Evolutionary conservation across 495 filamentous ascomycete genomes (phyloP).

Genomic region (Aspergillus taichungensis): DNA sequence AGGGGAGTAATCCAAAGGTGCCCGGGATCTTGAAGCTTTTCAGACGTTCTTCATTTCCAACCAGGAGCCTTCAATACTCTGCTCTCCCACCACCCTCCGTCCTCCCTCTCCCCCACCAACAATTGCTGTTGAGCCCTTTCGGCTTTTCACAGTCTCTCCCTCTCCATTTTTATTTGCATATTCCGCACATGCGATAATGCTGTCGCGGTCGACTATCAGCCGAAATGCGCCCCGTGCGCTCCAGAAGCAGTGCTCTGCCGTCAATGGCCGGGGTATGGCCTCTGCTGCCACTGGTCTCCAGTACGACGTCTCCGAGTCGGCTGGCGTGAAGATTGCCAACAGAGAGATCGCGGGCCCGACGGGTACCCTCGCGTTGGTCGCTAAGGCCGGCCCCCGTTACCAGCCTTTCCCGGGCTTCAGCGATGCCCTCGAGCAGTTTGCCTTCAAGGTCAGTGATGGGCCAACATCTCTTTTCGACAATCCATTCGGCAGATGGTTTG

Average conservation of each 20-base stretch:
- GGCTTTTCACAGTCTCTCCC: constrained; percentile 23
- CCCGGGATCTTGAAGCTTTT: constrained; percentile 45
- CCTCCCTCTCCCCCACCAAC: constrained; percentile 21
- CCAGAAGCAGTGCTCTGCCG: constrained; percentile 52
- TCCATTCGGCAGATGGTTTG: neutral
- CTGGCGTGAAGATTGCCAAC: constrained; percentile 83
- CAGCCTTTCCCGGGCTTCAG: constrained; percentile 81
- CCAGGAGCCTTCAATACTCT: constrained; percentile 14
- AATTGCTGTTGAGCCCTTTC: constrained; percentile 37
- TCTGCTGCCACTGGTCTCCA: constrained; percentile 74
- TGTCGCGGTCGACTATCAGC: constrained; percentile 72
- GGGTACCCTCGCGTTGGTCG: constrained; percentile 79
- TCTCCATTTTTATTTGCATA: constrained; percentile 18
- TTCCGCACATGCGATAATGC: constrained; percentile 60
- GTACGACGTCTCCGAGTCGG: constrained; percentile 78
- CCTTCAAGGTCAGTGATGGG: constrained; percentile 76
- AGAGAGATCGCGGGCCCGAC: constrained; percentile 82
- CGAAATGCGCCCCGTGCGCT: constrained; percentile 70
- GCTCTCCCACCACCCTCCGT: constrained; percentile 20
- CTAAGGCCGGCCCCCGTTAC: constrained; percentile 88
- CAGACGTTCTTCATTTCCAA: constrained; percentile 27
- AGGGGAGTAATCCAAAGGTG: constrained; percentile 29
- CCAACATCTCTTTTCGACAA: neutral
- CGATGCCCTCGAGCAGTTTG: constrained; percentile 83
- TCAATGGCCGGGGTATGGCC: constrained; percentile 65